Evolutionary conservation across 176 grass and related monocot species (phyloP), one percentile per base, ranked within the genome.

Genomic region (Bothriochloa decipiens): DNA sequence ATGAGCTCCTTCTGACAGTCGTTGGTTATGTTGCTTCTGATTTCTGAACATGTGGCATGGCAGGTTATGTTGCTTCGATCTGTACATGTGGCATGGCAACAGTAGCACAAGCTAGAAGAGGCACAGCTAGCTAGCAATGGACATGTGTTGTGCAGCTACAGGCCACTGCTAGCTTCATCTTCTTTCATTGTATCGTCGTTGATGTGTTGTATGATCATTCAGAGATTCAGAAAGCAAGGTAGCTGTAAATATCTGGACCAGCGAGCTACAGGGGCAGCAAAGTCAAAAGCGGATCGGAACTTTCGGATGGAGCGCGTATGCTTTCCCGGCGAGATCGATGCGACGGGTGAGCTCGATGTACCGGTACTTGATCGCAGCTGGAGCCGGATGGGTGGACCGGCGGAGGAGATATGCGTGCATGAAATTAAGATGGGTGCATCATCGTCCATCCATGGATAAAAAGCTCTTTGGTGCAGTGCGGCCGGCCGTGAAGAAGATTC

Each of bases 231-330:
- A 79, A 79, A 79, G 65, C 18, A 1, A 60, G n/a, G 22, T 14
- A 37, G 66, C 55, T 17, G 26, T 7, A 37, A n/a, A 14, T 8
- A 39, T 53, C 25, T n/a, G 71, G 52, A 49, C 37, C 70, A 41
- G 40, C 53, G 18, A 17, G 8, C n/a, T n/a, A n/a, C n/a, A 35
- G 42, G 57, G 26, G 60, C 73, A 90, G 73, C 74, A 65, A 89
- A 90, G 83, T 82, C 88, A 90, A 90, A 90, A 86, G 84, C 8
- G 4, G 41, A n/a, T 27, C 64, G 20, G 65, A 86, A 61, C 73
- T 90, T 78, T 77, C 65, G 3, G 70, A 66, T 40, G 32, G 41
- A 22, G 75, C 45, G 52, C 65, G 57, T 10, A 3, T n/a, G 23
- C 74, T 78, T 86, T 78, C 78, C 36, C 20, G 22, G 66, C 36